These are phyloP conservation scores for Anethum foeniculum DNA, from an alignment of 140 eudicot species.

Conservation along the genomic window DNA sequence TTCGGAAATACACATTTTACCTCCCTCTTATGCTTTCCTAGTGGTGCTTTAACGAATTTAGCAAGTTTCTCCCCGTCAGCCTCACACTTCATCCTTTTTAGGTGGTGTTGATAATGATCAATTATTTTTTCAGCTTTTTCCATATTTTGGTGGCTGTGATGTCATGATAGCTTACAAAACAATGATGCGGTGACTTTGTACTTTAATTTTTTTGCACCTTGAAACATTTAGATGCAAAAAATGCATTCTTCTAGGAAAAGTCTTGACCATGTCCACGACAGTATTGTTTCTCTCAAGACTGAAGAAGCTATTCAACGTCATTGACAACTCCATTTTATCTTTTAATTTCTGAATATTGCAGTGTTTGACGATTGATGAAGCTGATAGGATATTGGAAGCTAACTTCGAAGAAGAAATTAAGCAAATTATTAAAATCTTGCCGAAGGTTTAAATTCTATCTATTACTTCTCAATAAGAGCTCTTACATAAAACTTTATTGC, in stretches of 20 bases:
- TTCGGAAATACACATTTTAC: too few species aligned
- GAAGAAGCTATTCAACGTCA: neutral
- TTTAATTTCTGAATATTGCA: constrained; percentile 27
- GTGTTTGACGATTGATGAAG: constrained; percentile 89
- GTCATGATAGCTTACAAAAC: neutral
- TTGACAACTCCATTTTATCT: neutral
- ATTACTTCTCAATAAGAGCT: neutral
- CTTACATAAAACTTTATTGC: neutral
- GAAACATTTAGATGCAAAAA: neutral
- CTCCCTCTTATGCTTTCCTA: too few species aligned
- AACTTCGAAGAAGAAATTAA: constrained; percentile 94
- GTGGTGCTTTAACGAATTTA: neutral
- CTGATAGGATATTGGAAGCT: constrained; percentile 91
- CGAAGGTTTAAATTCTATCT: constrained; percentile 45
- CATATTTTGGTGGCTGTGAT: neutral
- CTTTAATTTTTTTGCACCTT: neutral
- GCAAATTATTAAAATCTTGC: constrained; percentile 69
- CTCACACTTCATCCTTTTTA: neutral
- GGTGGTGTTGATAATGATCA: neutral
- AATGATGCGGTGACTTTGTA: neutral
- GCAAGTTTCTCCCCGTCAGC: neutral
- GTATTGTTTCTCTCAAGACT: neutral
- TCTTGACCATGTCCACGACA: neutral
- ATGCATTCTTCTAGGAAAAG: neutral
- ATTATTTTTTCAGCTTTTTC: neutral